Conservation (phyloP, 805 yeast species). For the Maudiozyma serrabonitensis region DNA sequence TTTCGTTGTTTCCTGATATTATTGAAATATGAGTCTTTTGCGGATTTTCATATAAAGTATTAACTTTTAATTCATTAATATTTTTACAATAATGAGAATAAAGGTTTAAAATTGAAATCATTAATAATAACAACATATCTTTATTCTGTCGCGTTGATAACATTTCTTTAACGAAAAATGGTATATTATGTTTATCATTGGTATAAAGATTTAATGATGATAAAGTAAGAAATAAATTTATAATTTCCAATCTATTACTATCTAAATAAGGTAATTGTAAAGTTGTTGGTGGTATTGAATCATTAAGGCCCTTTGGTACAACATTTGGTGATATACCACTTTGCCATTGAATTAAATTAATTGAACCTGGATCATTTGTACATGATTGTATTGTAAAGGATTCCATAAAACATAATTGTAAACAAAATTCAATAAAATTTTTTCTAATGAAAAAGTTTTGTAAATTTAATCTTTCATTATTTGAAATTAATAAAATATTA, state of each 20-base stretch:
- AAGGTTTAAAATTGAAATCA: conserved; percentile 53
- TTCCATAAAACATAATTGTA: conserved; percentile 22
- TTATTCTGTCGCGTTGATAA: background rate
- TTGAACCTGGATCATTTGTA: conserved; percentile 15
- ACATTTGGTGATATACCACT: conserved; percentile 52
- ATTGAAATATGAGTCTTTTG: background rate
- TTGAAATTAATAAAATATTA: background rate
- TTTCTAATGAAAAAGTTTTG: conserved; percentile 8
- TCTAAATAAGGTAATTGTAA: conserved; percentile 39
- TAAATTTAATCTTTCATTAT: background rate
- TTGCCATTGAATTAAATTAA: conserved; percentile 49
- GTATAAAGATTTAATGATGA: conserved; percentile 52
- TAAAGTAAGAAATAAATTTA: conserved; percentile 51
- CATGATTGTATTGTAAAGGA: conserved; percentile 19
- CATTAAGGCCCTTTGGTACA: conserved; percentile 14
- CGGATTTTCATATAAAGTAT: background rate
- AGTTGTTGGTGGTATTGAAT: conserved; percentile 7
- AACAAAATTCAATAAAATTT: conserved; percentile 16
- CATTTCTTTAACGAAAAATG: background rate
- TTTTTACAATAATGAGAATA: conserved; percentile 42
- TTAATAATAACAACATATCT: background rate
- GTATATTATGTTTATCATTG: background rate
- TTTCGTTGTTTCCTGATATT: background rate
- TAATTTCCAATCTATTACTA: conserved; percentile 55
- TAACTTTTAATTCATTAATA: conserved; percentile 5